These are phyloP conservation scores for Yamadazyma trypodendri DNA, from an alignment of 1,139 yeast species.

Conservation along the genomic window DNA sequence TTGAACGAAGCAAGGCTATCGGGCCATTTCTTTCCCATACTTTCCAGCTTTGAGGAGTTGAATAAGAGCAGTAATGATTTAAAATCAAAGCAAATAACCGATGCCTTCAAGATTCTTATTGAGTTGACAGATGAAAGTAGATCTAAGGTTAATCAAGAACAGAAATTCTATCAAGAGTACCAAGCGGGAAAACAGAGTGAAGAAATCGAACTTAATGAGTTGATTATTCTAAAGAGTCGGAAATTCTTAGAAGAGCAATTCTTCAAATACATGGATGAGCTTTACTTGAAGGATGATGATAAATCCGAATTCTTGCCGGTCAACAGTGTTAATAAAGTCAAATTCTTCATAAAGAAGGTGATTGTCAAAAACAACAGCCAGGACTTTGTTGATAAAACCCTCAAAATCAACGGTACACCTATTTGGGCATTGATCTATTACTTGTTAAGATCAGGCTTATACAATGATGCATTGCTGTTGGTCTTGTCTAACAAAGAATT, in stretches of 20 bases:
- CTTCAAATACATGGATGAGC: conserved; percentile 66
- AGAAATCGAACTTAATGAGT: conserved; percentile 40
- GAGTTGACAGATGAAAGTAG: conserved; percentile 39
- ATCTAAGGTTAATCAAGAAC: conserved; percentile 40
- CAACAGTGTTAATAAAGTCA: conserved; percentile 67
- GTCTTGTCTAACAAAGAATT: conserved; percentile 39
- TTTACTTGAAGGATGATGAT: conserved; percentile 61
- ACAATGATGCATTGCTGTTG: conserved; percentile 65
- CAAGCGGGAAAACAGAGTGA: conserved; percentile 19
- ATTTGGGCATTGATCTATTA: conserved; percentile 91
- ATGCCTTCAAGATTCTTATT: conserved; percentile 60
- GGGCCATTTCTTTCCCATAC: conserved; percentile 47
- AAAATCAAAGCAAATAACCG: conserved; percentile 62
- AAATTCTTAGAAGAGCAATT: conserved; percentile 73
- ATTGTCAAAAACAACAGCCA: conserved; percentile 33
- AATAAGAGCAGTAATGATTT: conserved; percentile 50
- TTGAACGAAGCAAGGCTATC: conserved; percentile 69
- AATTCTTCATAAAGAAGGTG: conserved; percentile 61
- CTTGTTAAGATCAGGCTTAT: conserved; percentile 78
- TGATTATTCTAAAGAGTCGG: conserved; percentile 57
- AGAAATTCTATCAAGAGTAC: conserved; percentile 42
- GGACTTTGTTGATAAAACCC: conserved; percentile 32
- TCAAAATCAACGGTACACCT: conserved; percentile 73
- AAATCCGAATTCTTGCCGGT: conserved; percentile 55
- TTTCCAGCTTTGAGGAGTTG: conserved; percentile 53